Percentiles rank a stretch among this genome's conserved stretches.
These are phyloP conservation scores for Boletellus ananas DNA, from an alignment of 768 basidiomycete species.

Conservation along the genomic window DNA sequence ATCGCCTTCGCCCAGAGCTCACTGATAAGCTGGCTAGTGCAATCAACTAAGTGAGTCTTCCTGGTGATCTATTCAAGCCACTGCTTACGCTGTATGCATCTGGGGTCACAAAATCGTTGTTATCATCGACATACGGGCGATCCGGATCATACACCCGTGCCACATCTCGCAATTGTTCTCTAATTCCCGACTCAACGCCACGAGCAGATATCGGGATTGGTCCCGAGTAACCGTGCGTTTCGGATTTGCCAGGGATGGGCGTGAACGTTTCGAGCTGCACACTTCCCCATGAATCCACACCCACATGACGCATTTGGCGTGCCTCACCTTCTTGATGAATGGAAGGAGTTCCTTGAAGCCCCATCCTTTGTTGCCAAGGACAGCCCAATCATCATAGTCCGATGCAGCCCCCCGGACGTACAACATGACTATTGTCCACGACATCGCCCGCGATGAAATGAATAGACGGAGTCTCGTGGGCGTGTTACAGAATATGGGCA, in stretches of 20 bases:
- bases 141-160: conserved; percentile 46
- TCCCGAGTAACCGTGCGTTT: conserved; percentile 36
- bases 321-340: conserved; percentile 49
- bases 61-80: not conserved
- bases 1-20: not conserved
- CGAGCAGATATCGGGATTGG: conserved; percentile 27
- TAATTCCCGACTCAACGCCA: conserved; percentile 11
- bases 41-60: not conserved
- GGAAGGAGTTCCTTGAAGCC: conserved; percentile 54
- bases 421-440: conserved; percentile 9
- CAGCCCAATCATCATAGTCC: conserved; percentile 29
- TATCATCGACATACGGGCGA: conserved; percentile 43
- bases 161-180: conserved; percentile 44
- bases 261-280: conserved; percentile 41
- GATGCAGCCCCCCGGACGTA: conserved; percentile 25
- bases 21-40: conserved; percentile 18
- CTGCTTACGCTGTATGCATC: conserved; percentile 25
- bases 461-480: no score
- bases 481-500: not conserved
- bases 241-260: conserved; percentile 22
- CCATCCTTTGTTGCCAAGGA: conserved; percentile 50
- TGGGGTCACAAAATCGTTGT: conserved; percentile 39
- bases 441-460: no score
- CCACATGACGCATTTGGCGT: not conserved
- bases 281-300: conserved; percentile 36